Percentiles rank a stretch among this genome's conserved stretches.
phyloP scores from a whole-genome alignment of 345 rosid species.

The Melastoma malabathricum region DNA sequence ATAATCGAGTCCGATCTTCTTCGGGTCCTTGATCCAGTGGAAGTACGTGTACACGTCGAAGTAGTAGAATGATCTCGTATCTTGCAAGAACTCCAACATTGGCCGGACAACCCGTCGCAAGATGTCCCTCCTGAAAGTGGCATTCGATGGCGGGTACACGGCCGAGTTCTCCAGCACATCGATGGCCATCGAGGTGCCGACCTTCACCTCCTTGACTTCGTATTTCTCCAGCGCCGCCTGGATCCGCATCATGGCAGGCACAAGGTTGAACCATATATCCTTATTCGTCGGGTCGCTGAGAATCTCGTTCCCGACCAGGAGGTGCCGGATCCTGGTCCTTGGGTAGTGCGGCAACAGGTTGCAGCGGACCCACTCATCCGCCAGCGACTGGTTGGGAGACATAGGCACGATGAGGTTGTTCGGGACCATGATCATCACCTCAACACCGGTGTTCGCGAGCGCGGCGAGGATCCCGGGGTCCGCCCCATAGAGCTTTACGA shows the following conservation, averaged over 20 bases:
- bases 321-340: slow-evolving; percentile 55
- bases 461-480: slow-evolving; percentile 50
- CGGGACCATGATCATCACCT: slow-evolving; percentile 66
- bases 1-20: slow-evolving; percentile 41
- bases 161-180: slow-evolving; percentile 45
- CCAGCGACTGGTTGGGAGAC: slow-evolving; percentile 26
- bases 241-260: slow-evolving; percentile 61
- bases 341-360: slow-evolving; percentile 28
- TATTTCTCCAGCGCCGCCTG: slow-evolving; percentile 24
- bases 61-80: slow-evolving; percentile 66
- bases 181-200: slow-evolving; percentile 50
- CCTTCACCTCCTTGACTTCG: slow-evolving; percentile 37
- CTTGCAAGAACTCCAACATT: slow-evolving; percentile 61
- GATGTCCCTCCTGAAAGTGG: slow-evolving; percentile 53
- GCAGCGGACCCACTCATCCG: slow-evolving; percentile 53
- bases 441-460: slow-evolving; percentile 35
- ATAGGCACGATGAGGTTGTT: slow-evolving; percentile 46
- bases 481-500: slow-evolving; percentile 74
- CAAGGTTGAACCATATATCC: slow-evolving; percentile 36
- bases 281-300: slow-evolving; percentile 25
- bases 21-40: slow-evolving; percentile 48
- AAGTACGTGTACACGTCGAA: slow-evolving; percentile 68
- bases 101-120: slow-evolving; percentile 40
- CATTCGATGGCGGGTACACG: slow-evolving; percentile 63
- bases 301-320: slow-evolving; percentile 77